Evolutionary conservation across 192 early-diverging fungal genomes (phyloP).

Genomic region (Coemansia sp.): DNA sequence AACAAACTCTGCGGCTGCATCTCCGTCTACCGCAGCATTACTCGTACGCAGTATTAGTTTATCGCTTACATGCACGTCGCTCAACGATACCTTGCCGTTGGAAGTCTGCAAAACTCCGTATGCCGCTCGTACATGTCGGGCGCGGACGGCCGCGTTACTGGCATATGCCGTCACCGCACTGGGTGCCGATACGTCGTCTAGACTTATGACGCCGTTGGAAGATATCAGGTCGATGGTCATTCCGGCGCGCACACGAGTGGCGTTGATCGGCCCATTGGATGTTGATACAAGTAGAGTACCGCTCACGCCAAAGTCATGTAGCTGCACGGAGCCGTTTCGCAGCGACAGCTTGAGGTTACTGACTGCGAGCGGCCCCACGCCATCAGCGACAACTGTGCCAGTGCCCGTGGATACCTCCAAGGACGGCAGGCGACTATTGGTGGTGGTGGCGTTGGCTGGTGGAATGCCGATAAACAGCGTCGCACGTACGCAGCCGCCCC

Average conservation of each 20-base stretch:
- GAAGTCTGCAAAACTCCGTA: not conserved
- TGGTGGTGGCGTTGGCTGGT: not conserved
- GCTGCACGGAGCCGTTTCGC: constrained; percentile 16
- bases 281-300: constrained; percentile 16
- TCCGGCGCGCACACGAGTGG: not conserved
- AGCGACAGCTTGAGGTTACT: constrained; percentile 2
- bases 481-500: constrained; percentile 29
- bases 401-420: constrained; percentile 4
- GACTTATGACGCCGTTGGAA: not conserved
- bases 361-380: constrained; percentile 13
- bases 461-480: constrained; percentile 24
- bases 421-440: no score
- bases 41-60: constrained; percentile 2
- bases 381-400: constrained; percentile 9
- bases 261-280: constrained; percentile 18
- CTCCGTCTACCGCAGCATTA: constrained; percentile 11
- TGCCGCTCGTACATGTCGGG: not conserved
- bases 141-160: not conserved
- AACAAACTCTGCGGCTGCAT: not conserved
- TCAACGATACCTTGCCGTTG: constrained; percentile 10
- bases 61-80: not conserved
- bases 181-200: not conserved
- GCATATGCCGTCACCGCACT: not conserved
- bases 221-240: not conserved
- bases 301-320: constrained; percentile 10